Base-by-base conservation (phyloP, 1,284 basidiomycete genomes). In the Bjerkandera adusta region DNA sequence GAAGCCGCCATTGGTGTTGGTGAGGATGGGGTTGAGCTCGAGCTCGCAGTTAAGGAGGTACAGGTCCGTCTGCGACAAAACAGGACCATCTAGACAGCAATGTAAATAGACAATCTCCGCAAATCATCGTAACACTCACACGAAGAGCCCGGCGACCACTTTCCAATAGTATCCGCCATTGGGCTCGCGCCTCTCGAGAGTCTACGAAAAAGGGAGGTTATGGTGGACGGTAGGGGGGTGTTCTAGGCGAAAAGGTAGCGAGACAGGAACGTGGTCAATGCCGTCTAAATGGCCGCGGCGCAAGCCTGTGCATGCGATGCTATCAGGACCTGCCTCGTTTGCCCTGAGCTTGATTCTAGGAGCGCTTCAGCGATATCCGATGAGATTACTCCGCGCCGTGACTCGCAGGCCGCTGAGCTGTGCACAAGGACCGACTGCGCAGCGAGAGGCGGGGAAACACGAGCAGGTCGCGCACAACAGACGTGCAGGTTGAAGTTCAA, bases 21-120 rank as follows among this genome's bases (percentile, higher is more conserved):
- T 70, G 7, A 90, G 72, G 58, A 89, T 81, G 2, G 87, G 87
- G 57, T 90, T 73, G 27, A 90, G 59, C 57, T 86, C 78, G 2
- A 90, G 72, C 22, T 62, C 57, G 18, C 78, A 72, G 35, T 75
- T 71, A 46, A 90, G 76, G 1, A 90, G 74, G 63, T 88, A 90
- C 7, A 90, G 70, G 58, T 89, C 85, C 0, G 83, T 86, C 57
- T 85, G 83, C 1, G 76, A 74, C 13, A 90, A 73, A 4, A 89
- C 77, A 4, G 88, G 88, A 1, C 86, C 88, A 61, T 90, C 87
- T 90, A 36, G 20, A 25, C 16, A 13, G 15, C 4, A 22, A 33
- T 5, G 41, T 43, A 30, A 34, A 20, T 15, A 32, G n/a, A 8
- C 16, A 27, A n/a, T 22, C 30, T 21, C 21, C 27, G 21, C 13